Base-by-base conservation (phyloP, 345 rosid species). In the Boechera stricta region DNA sequence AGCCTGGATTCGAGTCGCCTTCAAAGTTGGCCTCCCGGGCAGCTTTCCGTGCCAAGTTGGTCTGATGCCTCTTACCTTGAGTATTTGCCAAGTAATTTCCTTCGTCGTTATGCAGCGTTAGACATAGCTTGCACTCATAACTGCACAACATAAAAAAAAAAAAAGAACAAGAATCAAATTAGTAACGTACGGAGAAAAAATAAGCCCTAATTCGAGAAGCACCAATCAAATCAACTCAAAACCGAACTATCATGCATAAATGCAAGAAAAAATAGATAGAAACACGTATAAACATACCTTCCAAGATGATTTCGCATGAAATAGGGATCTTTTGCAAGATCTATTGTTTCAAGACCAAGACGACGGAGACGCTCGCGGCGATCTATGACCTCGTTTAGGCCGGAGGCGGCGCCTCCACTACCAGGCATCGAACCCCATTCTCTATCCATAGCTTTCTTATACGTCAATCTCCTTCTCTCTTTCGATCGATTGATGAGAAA, bases 251-350 rank as follows among this genome's bases (percentile, higher is more conserved):
- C 21, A 18, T 18, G 21, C 21, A 18, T 18, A 18, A 0, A 18
- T 18, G 0, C 21, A 18, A 18, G 21, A 18, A 18, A 18, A 18
- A 18, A 18, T 18, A 18, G 21, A 18, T 18, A 18, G 21, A 18
- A 18, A 18, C 21, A 18, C 21, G 21, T 18, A 18, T 18, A 18
- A 18, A 18, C 21, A 18, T 18, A 18, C 21, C 97, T 94, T 73
- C 98, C 98, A 48, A 92, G 93, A 73, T 95, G 98, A 81, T 92
- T 95, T 78, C 96, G 91, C 97, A 92, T 91, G 84, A 95, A 89
- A 64, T 95, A 95, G 7, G 97, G 99, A 71, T 95, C 99, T 63
- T 91, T 95, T 1, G 99, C 99, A n/a, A 95, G 91, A 82, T 95
- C 96, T 67, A 95, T 91, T 55, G 99, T 95, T 77, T 95, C 98